Evolutionary conservation across 768 basidiomycete genomes (phyloP).

Genomic region (Agaricus bisporus): DNA sequence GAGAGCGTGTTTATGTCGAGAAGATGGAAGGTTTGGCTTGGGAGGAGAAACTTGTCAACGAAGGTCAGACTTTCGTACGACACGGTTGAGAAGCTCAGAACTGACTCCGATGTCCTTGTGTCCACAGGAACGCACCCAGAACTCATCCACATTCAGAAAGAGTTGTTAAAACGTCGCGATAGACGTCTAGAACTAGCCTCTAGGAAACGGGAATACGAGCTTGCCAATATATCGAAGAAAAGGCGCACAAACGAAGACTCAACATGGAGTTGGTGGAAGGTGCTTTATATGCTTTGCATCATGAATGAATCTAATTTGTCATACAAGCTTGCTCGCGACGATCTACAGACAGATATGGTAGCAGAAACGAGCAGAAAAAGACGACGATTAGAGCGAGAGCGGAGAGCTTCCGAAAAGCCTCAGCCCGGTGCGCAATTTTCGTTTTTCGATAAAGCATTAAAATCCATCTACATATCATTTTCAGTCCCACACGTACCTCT

Average conservation of each 20-base stretch:
- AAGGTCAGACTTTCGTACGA: conserved; percentile 45
- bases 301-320: neutral
- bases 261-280: conserved; percentile 92
- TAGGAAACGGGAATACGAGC: conserved; percentile 65
- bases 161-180: conserved; percentile 72
- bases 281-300: conserved; percentile 23
- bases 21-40: conserved; percentile 87
- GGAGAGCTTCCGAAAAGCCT: conserved; percentile 71
- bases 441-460: neutral
- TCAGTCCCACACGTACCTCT: conserved; percentile 56
- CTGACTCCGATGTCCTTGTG: neutral
- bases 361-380: conserved; percentile 86
- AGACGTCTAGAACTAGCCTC: conserved; percentile 77
- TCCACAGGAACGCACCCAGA: conserved; percentile 78
- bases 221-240: conserved; percentile 54
- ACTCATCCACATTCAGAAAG: conserved; percentile 71
- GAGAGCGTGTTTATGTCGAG: conserved; percentile 88
- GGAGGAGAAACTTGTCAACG: conserved; percentile 78
- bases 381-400: conserved; percentile 78
- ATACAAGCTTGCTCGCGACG: conserved; percentile 63
- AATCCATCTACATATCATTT: neutral
- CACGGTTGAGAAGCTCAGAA: neutral
- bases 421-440: conserved; percentile 50
- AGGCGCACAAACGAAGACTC: conserved; percentile 66
- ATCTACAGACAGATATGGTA: conserved; percentile 82